Evolutionary conservation across 2,329 filamentous ascomycete genomes (phyloP), one percentile per base, ranked within the genome.

Genomic region (Cordyceps javanica): DNA sequence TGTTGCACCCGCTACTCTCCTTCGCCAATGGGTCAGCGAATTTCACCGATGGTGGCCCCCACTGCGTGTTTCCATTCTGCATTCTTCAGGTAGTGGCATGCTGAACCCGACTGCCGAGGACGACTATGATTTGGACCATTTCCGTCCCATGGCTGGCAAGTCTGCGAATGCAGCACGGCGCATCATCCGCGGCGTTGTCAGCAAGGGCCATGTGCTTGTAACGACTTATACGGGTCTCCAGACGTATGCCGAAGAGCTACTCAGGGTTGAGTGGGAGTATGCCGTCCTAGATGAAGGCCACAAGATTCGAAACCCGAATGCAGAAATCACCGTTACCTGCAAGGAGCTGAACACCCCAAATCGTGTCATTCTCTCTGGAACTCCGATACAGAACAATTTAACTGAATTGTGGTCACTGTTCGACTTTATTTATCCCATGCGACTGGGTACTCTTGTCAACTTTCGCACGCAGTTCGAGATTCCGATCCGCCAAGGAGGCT

Each of bases 1-100:
- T 8, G 91, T 99, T 4, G 92, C 91, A 52, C 94, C 94, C 2
- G 93, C 93, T 3, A 99, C 94, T 0, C 88, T 99, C 25, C 87
- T 99, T 75, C 89, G 91, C 60, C 94, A 99, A 70, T 99, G 94
- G 94, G 94, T 97, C 13, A 96, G 95, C 62, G 94, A 99, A 68
- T 97, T 99, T 65, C 95, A 99, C 72, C 86, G 88, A 13, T 99
- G 95, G 95, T 99, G 95, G 95, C 94, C 94, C n/a, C 88, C 94
- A n/a, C 77, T 99, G 32, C 84, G 95, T 42, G 94, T 99, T 5
- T 96, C 92, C 0, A 97, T 99, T 61, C 72, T 99, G 50, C 94
- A 99, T 69, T 91, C 91, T 1, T 97, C 94, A 5, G 94, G 94
- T 3, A 97, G 91, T 69, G 95, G 94, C 19, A 97, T 99, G 93